These are phyloP conservation scores for Pleurotus tuber-regium DNA, from an alignment of 768 basidiomycete genomes.

Conservation along the genomic window DNA sequence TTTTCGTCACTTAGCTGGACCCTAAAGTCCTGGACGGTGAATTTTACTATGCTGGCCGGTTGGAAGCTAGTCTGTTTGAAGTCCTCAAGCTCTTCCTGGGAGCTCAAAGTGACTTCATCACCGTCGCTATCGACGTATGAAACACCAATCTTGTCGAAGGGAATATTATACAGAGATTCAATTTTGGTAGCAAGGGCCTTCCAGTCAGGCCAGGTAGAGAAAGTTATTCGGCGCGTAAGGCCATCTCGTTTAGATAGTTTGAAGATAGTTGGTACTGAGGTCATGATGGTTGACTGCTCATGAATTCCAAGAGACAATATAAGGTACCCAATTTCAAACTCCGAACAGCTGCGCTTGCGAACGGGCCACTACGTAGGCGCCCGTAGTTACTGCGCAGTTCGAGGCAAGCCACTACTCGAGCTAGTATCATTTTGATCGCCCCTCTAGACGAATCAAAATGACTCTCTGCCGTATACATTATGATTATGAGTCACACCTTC, in stretches of 20 bases:
- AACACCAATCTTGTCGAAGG: conserved; percentile 56
- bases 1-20: conserved; percentile 29
- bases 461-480: no score
- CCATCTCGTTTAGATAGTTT: conserved; percentile 60
- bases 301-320: conserved; percentile 14
- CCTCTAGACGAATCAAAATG: no score
- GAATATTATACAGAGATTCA: conserved; percentile 48
- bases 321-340: conserved; percentile 35
- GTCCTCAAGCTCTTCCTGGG: conserved; percentile 75
- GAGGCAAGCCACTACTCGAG: no score
- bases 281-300: conserved; percentile 19
- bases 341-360: conserved; percentile 26
- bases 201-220: conserved; percentile 56
- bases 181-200: conserved; percentile 52
- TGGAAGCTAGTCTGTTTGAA: conserved; percentile 46
- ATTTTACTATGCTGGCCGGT: conserved; percentile 43
- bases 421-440: no score
- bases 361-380: conserved; percentile 1
- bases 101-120: conserved; percentile 75
- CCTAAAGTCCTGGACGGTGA: conserved; percentile 62
- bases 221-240: conserved; percentile 58
- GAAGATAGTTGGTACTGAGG: conserved; percentile 45
- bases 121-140: conserved; percentile 72
- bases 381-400: no score
- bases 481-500: no score